Evolutionary conservation across 2,329 filamentous ascomycete genomes (phyloP).

Genomic region (Penicillium sp.): DNA sequence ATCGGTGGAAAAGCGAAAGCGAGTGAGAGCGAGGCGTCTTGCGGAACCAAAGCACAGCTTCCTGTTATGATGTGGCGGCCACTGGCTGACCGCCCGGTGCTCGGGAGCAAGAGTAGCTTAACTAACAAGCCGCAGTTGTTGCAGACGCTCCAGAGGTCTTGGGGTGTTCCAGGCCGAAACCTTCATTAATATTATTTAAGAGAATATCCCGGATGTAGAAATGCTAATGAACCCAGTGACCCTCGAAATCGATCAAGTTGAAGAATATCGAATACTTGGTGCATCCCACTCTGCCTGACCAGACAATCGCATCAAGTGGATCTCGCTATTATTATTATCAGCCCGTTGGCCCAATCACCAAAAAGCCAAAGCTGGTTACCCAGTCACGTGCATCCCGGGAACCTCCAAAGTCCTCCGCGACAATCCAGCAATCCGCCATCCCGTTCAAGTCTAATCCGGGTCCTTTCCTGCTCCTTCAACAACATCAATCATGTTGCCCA

Average conservation of each 20-base stretch:
- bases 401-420: slow-evolving; percentile 29
- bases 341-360: background rate
- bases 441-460: slow-evolving; percentile 16
- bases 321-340: background rate
- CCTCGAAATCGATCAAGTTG: no score
- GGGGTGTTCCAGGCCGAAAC: background rate
- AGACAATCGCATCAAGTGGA: background rate
- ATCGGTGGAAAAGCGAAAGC: background rate
- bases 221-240: background rate
- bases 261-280: background rate
- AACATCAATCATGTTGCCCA: slow-evolving; percentile 34
- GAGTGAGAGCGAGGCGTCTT: background rate
- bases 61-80: background rate
- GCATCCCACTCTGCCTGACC: background rate
- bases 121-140: background rate
- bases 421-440: slow-evolving; percentile 30
- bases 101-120: background rate
- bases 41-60: background rate
- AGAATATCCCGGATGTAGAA: background rate
- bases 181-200: no score
- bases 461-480: slow-evolving; percentile 7
- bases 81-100: slow-evolving; percentile 5
- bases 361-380: slow-evolving; percentile 8
- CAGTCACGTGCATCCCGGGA: slow-evolving; percentile 24
- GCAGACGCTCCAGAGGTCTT: background rate